These are phyloP conservation scores for Fagopyrum homotropicum DNA, from an alignment of 148 eudicot species.

Conservation along the genomic window DNA sequence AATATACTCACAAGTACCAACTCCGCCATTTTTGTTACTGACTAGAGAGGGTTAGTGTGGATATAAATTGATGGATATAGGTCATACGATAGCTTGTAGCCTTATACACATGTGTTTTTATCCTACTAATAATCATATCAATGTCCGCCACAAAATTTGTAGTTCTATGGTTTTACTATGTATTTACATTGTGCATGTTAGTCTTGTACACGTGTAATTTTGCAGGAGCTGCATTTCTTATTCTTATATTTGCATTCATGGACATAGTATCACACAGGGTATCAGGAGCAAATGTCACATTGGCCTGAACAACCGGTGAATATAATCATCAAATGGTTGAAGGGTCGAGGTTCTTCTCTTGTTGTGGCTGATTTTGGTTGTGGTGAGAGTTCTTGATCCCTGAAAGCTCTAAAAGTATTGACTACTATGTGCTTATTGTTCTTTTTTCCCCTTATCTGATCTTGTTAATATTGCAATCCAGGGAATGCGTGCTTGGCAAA, in stretches of 20 bases:
- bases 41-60: too few species aligned
- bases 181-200: not conserved
- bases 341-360: slow-evolving; percentile 62
- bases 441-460: not conserved
- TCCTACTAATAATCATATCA: too few species aligned
- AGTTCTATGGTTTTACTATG: not conserved
- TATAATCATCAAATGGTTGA: slow-evolving; percentile 79
- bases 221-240: not conserved
- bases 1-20: too few species aligned
- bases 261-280: slow-evolving; percentile 88
- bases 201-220: not conserved
- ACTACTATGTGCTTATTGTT: not conserved
- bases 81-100: too few species aligned
- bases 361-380: slow-evolving; percentile 95
- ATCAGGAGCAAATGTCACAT: slow-evolving; percentile 95
- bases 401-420: not conserved
- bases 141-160: not conserved
- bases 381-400: slow-evolving; percentile 43
- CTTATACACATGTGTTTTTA: too few species aligned
- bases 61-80: too few species aligned
- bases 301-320: slow-evolving; percentile 95
- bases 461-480: slow-evolving; percentile 20
- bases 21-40: too few species aligned
- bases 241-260: slow-evolving; percentile 31
- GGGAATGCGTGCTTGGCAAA: slow-evolving; percentile 87